Base-by-base conservation (phyloP, 129 eudicot species). In the Ambrosia artemisiifolia region DNA sequence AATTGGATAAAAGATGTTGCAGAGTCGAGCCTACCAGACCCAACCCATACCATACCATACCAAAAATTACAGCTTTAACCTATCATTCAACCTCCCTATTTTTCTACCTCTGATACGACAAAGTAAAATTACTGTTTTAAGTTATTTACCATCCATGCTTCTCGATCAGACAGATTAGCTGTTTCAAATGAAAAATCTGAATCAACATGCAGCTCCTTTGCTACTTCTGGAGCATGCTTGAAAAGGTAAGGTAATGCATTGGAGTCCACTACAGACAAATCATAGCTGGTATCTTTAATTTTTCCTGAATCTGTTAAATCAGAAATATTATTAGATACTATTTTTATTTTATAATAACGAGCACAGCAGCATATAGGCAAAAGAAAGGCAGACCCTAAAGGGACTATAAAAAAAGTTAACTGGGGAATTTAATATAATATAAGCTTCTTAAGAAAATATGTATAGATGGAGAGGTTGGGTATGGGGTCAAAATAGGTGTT, bases 221-320 rank as follows among this genome's bases (percentile, higher is more conserved):
- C 89, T 55, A 83, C 85, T 73, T 86, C 83, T 51, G 94, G 97
- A 47, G 97, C 91, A 74, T 95, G 88, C 50, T 95, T 88, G 85
- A 95, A 95, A 75, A 95, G 88, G 75, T 88, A 91, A 73, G 70
- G 73, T 65, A 95, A 78, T 14, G 96, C 86, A 70, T 95, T 95
- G 74, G 99, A 88, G 80, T 95, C 99, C 49, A 95, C 76, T 38
- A 90, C 96, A 65, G 91, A 79, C 61, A 95, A 79, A 75, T 85
- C 97, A 78, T 81, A 86, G 70, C 89, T 90, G 59, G 86, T 78
- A 33, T 83, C 96, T 54, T 65, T 61, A 56, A 95, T 83, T 18
- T 84, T 79, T 32, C 82, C 77, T 54, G 76, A 85, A 82, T 78
- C 99, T 94, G 96, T 73, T 28, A 73, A 72, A 49, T 53, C 38